These are phyloP conservation scores for Rhypophila decipiens DNA, from an alignment of 495 filamentous ascomycete species.

Conservation along the genomic window DNA sequence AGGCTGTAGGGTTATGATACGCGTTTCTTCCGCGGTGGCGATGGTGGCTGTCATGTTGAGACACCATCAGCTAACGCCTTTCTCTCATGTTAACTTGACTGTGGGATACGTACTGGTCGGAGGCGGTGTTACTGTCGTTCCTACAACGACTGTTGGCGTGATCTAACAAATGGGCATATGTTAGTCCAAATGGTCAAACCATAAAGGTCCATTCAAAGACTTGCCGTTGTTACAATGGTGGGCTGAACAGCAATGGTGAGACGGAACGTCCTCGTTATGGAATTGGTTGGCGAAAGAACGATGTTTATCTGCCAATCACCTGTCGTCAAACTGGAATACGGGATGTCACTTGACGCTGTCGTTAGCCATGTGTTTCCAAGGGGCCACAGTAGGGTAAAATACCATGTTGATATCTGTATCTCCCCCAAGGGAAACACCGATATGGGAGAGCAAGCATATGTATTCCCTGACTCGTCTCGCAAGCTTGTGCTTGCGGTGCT, in stretches of 20 bases:
- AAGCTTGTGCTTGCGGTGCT: slow-evolving; percentile 3
- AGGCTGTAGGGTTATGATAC: slow-evolving; percentile 1
- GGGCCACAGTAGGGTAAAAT: neutral
- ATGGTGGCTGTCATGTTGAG: neutral
- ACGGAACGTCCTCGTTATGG: slow-evolving; percentile 6
- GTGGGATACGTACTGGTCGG: neutral
- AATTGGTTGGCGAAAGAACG: neutral
- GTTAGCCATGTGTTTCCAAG: neutral
- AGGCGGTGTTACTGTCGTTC: slow-evolving; percentile 1
- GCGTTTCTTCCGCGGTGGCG: neutral
- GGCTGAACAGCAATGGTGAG: slow-evolving; percentile 4
- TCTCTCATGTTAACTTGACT: neutral
- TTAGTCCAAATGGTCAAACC: neutral
- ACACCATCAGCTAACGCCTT: neutral
- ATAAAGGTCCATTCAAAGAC: neutral
- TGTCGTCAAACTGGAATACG: slow-evolving; percentile 7
- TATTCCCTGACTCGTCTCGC: slow-evolving; percentile 1
- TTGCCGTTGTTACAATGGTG: slow-evolving; percentile 8
- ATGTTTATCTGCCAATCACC: slow-evolving; percentile 12
- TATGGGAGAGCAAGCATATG: slow-evolving; percentile 4
- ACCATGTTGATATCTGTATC: slow-evolving; percentile 17
- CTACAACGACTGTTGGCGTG: slow-evolving; percentile 10
- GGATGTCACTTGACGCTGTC: slow-evolving; percentile 2
- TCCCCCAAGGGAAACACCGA: slow-evolving; percentile 1
- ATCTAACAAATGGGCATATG: slow-evolving; percentile 2